Percentiles rank a stretch among this genome's conserved stretches.
These are phyloP conservation scores for Turritis glabra DNA, from an alignment of 345 rosid species.

Conservation along the genomic window DNA sequence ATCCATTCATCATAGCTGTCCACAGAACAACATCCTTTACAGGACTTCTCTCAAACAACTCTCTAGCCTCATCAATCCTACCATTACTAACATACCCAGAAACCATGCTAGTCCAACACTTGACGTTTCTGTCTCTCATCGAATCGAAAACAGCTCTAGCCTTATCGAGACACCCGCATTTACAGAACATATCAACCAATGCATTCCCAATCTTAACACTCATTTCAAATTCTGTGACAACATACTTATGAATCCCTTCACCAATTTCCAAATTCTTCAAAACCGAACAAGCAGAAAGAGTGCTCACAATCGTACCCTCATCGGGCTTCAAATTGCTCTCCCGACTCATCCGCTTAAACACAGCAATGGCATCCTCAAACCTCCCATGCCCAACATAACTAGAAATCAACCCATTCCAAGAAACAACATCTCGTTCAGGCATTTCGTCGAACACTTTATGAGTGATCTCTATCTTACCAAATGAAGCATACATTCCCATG, in stretches of 20 bases:
- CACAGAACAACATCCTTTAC: slow-evolving; percentile 66
- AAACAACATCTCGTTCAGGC: slow-evolving; percentile 62
- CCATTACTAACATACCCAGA: slow-evolving; percentile 61
- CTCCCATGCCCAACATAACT: slow-evolving; percentile 52
- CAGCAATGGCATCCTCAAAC: slow-evolving; percentile 55
- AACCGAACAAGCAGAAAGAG: slow-evolving; percentile 66
- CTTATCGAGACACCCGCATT: slow-evolving; percentile 58
- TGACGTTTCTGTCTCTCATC: slow-evolving; percentile 58
- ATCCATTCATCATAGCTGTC: slow-evolving; percentile 92
- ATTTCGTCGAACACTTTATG: slow-evolving; percentile 66
- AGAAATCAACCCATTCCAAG: slow-evolving; percentile 75
- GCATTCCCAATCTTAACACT: slow-evolving; percentile 63
- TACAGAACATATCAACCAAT: slow-evolving; percentile 67
- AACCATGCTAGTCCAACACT: slow-evolving; percentile 77
- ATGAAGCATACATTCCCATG: slow-evolving; percentile 63
- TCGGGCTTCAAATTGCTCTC: slow-evolving; percentile 51
- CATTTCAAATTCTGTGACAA: slow-evolving; percentile 42
- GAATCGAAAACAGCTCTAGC: slow-evolving; percentile 53
- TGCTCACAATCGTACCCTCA: slow-evolving; percentile 67
- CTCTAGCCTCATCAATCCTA: slow-evolving; percentile 56
- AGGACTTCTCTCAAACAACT: slow-evolving; percentile 70
- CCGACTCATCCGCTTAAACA: slow-evolving; percentile 48
- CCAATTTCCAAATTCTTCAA: slow-evolving; percentile 57
- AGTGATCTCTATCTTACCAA: slow-evolving; percentile 41
- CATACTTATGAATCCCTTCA: slow-evolving; percentile 50